Base-by-base conservation (phyloP, 768 basidiomycete species). In the Crucibulum laeve region DNA sequence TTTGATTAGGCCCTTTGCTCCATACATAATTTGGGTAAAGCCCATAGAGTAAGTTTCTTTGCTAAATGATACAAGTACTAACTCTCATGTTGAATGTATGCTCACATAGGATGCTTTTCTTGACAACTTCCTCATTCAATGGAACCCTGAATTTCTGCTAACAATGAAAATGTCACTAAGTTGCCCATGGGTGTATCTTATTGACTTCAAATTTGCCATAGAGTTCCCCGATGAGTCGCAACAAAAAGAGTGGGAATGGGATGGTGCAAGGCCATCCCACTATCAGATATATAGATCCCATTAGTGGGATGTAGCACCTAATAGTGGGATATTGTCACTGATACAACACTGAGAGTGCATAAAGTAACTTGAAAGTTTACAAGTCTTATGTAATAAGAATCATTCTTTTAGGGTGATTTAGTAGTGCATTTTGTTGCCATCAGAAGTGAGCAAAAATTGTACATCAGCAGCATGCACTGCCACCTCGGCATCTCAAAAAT, bases 81-180 rank as follows among this genome's bases (percentile, higher is more conserved):
- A 32, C 15, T 25, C 30, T 8, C 6, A 18, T 41, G 25, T 21
- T n/a, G 17, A 18, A 7, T 13, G 32, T 38, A 13, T 11, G 14
- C 19, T 44, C 18, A 14, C 42, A 1, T 34, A 64, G 60, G 59
- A 64, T 34, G 57, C 59, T 10, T 61, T 59, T 42, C 48, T 34
- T 8, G 58, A 61, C 39, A 64, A 66, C 42, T 64, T 61, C 37
- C 40, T 63, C 3, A 35, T 63, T 3, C 53, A 66, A 40, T 62
- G 56, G 54, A 54, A 60, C 4, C 63, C 63, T 1, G 58, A 64
- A 37, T 62, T 60, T 2, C 24, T 64, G 32, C 22, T 11, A 3
- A 37, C 25, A 5, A 45, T 38, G 26, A 42, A 14, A 4, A 45
- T 53, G 10, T 46, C 54, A 1, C 35, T 26, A 15, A 44, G 45